Percentiles rank a stretch among this genome's conserved stretches.
phyloP scores from a whole-genome alignment of 352 stramenopile species.

The Globisporangium heterothallicum region DNA sequence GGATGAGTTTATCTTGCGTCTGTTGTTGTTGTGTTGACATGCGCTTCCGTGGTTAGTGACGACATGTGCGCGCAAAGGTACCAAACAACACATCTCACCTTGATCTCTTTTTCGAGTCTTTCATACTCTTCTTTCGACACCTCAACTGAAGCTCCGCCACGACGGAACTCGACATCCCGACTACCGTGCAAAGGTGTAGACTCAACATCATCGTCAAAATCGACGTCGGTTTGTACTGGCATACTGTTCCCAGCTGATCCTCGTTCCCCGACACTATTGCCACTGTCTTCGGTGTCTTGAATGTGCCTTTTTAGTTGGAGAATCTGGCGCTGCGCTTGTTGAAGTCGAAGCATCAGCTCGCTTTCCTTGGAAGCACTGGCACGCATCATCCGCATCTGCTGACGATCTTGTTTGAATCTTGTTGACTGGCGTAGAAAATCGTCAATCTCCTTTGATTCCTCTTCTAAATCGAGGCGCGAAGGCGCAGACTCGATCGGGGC shows the following conservation, averaged over 20 bases:
- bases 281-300: slow-evolving; percentile 16
- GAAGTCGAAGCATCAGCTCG: slow-evolving; percentile 53
- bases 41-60: too few species aligned
- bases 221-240: neutral
- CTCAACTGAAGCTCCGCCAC: neutral
- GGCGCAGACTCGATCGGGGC: slow-evolving; percentile 12
- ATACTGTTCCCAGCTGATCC: neutral
- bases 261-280: neutral
- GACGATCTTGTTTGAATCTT: slow-evolving; percentile 23
- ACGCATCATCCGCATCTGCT: slow-evolving; percentile 18
- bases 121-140: slow-evolving; percentile 8
- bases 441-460: slow-evolving; percentile 59
- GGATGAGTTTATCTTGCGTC: slow-evolving; percentile 72
- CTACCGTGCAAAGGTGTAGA: too few species aligned
- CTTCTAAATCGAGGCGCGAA: slow-evolving; percentile 26
- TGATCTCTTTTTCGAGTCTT: slow-evolving; percentile 53
- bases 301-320: slow-evolving; percentile 62
- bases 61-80: slow-evolving; percentile 1
- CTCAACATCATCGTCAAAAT: neutral
- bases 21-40: slow-evolving; percentile 12
- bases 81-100: slow-evolving; percentile 16
- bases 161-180: neutral
- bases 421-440: slow-evolving; percentile 43
- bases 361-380: slow-evolving; percentile 47
- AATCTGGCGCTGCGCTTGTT: slow-evolving; percentile 70